Base-by-base conservation (phyloP, 129 eudicot species). In the Flaveria brownii region DNA sequence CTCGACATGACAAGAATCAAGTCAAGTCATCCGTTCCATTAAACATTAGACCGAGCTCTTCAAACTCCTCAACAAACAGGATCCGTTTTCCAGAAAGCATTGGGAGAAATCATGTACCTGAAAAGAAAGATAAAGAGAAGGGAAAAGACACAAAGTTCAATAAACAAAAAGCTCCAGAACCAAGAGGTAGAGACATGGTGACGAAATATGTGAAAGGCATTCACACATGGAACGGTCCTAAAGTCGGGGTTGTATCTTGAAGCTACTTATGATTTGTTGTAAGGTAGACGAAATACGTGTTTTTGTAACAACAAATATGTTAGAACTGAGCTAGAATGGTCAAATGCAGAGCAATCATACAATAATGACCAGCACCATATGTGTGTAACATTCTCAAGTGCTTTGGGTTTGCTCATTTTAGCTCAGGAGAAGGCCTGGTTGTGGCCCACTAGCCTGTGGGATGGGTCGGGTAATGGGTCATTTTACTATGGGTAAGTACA, bases 41-140 rank as follows among this genome's bases (percentile, higher is more conserved):
- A 49, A 83, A 72, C 39, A 67, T 81, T 65, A 72, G 72, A 47
- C 80, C 73, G 22, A 47, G 78, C 59, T 84, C 86, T 54, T 74
- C 82, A 50, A 80, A 74, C 76, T 73, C 81, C 73, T 68, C 78
- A 26, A 74, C 68, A 23, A 82, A 86, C 72, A 76, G 68, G 68
- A 75, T 36, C 74, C 80, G 72, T 59, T 39, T 54, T 63, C 57
- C 84, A 57, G 83, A 81, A 59, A 71, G 57, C 47, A 28, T 12
- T 11, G 28, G 11, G 65, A 74, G 12, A 56, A 80, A 67, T 46
- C 68, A 47, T 39, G 45, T 75, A 15, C 9, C 33, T 70, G 76
- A 47, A 72, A 87, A 78, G 73, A 81, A 57, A 62, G 78, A 25
- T 74, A 63, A 65, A 56, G 85, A 77, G 56, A 71, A 30, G 45